Base-by-base conservation (phyloP, 2,329 filamentous ascomycete species). In the Colletotrichum sp. region DNA sequence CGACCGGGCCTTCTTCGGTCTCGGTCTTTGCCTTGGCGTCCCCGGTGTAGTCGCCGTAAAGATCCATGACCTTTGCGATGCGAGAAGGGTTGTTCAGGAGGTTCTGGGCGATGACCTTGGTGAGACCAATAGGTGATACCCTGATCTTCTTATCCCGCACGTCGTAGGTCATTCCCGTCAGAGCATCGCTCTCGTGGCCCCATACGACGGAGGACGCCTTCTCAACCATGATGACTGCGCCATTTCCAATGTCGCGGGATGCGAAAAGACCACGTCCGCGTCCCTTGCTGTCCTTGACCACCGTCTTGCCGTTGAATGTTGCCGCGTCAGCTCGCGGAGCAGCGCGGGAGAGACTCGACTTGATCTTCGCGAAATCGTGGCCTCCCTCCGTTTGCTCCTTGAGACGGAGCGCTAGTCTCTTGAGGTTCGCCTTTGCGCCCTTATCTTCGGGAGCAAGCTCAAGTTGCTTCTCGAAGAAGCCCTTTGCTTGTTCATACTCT, bases 261-360 rank as follows among this genome's bases (percentile, higher is more conserved):
- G 84, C 82, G 56, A 87, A 87, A 1, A 87, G 75, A 2, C 85
- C 85, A 1, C 83, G 80, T 1, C 85, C 85, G 18, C 80, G 70
- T 6, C 79, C 79, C 0, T 71, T 71, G 24, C 80, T 84, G 1
- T 78, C 32, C 28, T 77, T 79, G 18, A 84, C 70, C n/a, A 79
- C 78, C 1, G 81, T 84, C 18, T 79, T 24, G 2, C 77, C 71
- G 4, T 77, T 32, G 30, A 82, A 84, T 8, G 78, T 81, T 3
- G 83, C 83, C 2, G 76, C 75, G 18, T 85, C 83, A 1, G 80
- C 78, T 0, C 83, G 78, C 2, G 83, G 82, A 10, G 82, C 80
- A 0, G 70, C 55, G n/a, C 75, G 80, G 1, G 80, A 77, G 2
- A 85, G 60, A 12, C 67, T 77, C 21, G 70, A 64, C 4, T 76